Conservation (phyloP, 148 eudicot species). For the Chenopodium berlandieri region DNA sequence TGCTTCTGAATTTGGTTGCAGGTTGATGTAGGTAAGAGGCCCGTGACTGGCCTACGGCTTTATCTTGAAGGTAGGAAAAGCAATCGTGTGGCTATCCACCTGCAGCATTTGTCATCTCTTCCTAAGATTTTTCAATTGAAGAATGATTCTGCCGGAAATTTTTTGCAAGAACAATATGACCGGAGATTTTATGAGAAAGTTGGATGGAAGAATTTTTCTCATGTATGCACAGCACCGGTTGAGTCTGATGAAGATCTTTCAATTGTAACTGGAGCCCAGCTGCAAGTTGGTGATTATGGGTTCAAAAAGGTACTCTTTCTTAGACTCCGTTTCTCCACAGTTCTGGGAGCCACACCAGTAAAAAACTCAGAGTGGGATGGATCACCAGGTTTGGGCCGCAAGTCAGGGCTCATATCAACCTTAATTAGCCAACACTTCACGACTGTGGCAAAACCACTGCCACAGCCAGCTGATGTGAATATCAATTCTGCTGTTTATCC, state of each 20-base stretch:
- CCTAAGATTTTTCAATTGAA: slow-evolving; percentile 78
- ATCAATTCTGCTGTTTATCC: slow-evolving; percentile 97
- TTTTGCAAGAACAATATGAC: slow-evolving; percentile 58
- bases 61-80: slow-evolving; percentile 92
- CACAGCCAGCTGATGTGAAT: slow-evolving; percentile 91
- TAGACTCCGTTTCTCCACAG: slow-evolving; percentile 78
- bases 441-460: slow-evolving; percentile 64
- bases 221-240: slow-evolving; percentile 96
- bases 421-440: slow-evolving; percentile 90
- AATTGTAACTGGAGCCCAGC: slow-evolving; percentile 90
- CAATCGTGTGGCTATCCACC: slow-evolving; percentile 89
- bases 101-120: slow-evolving; percentile 95
- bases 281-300: slow-evolving; percentile 77
- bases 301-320: slow-evolving; percentile 80
- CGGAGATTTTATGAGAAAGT: slow-evolving; percentile 83
- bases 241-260: slow-evolving; percentile 92
- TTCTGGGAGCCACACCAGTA: slow-evolving; percentile 61
- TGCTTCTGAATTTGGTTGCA: slow-evolving; percentile 27
- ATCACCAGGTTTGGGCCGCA: slow-evolving; percentile 85
- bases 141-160: slow-evolving; percentile 66
- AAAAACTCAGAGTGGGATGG: slow-evolving; percentile 94
- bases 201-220: slow-evolving; percentile 95
- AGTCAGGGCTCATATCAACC: slow-evolving; percentile 94
- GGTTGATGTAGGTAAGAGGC: slow-evolving; percentile 98
- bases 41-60: slow-evolving; percentile 88